Evolutionary conservation across 768 basidiomycete genomes (phyloP).

Genomic region (Boletus reticuloceps): DNA sequence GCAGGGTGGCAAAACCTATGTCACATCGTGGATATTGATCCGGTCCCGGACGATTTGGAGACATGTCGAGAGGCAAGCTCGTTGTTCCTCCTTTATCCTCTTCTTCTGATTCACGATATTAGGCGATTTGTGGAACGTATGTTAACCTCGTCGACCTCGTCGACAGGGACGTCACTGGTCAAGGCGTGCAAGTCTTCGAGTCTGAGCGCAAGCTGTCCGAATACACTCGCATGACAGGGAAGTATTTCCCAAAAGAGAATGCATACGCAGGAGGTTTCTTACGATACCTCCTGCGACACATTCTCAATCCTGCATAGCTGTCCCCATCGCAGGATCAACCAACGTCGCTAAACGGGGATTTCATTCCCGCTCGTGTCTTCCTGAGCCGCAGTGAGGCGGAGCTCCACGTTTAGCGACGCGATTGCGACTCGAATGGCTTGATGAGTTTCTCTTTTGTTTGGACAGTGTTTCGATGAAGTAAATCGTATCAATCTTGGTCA

Average conservation of each 20-base stretch:
- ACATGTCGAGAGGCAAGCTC: constrained; percentile 13
- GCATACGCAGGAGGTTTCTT: constrained; percentile 16
- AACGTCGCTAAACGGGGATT: constrained; percentile 13
- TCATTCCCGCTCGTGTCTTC: not conserved
- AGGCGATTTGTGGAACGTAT: not conserved
- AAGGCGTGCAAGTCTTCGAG: not conserved
- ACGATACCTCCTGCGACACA: constrained; percentile 14
- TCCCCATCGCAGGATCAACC: not conserved
- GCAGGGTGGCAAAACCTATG: constrained; percentile 12
- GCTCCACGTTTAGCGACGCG: not conserved
- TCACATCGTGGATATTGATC: not conserved
- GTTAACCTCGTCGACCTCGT: constrained; percentile 23
- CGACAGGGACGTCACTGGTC: constrained; percentile 4
- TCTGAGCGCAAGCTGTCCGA: constrained; percentile 9
- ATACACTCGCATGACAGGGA: constrained; percentile 6
- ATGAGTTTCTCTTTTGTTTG: too few species aligned
- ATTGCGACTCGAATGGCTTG: not conserved
- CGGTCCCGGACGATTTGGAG: constrained; percentile 1
- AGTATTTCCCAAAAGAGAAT: constrained; percentile 14
- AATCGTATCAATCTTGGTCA: too few species aligned
- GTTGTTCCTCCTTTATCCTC: too few species aligned
- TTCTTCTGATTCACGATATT: not conserved
- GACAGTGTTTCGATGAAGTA: too few species aligned
- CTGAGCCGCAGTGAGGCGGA: not conserved
- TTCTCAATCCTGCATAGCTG: constrained; percentile 35